phyloP scores from a whole-genome alignment of 2,329 filamentous ascomycete species.

The Simplicillium aogashimaense region DNA sequence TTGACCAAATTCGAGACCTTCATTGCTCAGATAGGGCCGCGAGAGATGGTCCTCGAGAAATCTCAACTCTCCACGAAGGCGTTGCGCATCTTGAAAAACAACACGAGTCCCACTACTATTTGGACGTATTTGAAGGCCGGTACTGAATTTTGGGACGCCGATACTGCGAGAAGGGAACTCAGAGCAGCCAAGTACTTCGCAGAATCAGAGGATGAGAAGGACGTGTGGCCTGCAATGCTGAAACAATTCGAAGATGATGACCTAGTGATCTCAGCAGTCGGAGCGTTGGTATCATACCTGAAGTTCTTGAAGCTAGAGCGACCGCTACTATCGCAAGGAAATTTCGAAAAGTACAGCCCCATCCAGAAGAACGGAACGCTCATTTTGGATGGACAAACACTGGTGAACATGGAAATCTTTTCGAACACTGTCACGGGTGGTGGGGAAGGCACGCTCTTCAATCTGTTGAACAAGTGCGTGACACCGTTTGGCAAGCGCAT shows the following conservation, averaged over 20 bases:
- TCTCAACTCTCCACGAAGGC: constrained; percentile 78
- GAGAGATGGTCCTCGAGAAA: constrained; percentile 85
- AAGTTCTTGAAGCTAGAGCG: constrained; percentile 79
- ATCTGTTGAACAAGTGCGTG: constrained; percentile 83
- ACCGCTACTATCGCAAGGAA: constrained; percentile 77
- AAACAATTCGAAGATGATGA: constrained; percentile 67
- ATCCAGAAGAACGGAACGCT: constrained; percentile 85
- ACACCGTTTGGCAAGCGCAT: constrained; percentile 95
- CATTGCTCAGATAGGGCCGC: constrained; percentile 81
- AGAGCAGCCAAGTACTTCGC: constrained; percentile 72
- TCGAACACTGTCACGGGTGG: constrained; percentile 85
- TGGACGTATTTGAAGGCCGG: constrained; percentile 88
- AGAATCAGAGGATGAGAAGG: constrained; percentile 43
- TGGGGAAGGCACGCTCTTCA: constrained; percentile 77
- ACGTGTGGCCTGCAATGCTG: constrained; percentile 67
- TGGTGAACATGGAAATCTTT: constrained; percentile 97
- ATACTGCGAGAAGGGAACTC: constrained; percentile 72
- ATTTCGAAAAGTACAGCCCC: constrained; percentile 85
- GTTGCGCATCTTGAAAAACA: constrained; percentile 89
- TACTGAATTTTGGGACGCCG: constrained; percentile 85
- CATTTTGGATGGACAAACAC: constrained; percentile 86
- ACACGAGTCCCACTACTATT: constrained; percentile 81
- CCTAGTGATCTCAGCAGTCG: constrained; percentile 79
- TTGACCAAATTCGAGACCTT: constrained; percentile 97
- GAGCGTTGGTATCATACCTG: constrained; percentile 81